Percentiles rank a stretch among this genome's conserved stretches.
These are phyloP conservation scores for Saccharomycopsis babjevae DNA, from an alignment of 805 yeast species.

Conservation along the genomic window DNA sequence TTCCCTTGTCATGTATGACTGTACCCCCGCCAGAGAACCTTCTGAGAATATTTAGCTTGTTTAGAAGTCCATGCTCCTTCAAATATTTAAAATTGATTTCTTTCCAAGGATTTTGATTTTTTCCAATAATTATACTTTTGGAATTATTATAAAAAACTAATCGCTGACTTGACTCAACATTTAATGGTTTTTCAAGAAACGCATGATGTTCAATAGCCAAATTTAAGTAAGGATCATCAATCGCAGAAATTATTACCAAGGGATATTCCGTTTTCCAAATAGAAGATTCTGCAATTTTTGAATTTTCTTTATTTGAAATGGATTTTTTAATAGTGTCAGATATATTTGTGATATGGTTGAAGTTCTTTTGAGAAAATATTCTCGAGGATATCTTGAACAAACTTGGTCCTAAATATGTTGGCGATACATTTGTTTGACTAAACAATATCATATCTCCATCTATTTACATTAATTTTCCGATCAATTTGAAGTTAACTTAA, in stretches of 20 bases:
- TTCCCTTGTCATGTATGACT: conserved; percentile 89
- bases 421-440: neutral
- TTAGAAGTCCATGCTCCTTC: neutral
- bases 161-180: conserved; percentile 26
- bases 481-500: no score
- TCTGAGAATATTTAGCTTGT: conserved; percentile 56
- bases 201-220: conserved; percentile 70
- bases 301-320: neutral
- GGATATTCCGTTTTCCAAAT: neutral
- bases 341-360: neutral
- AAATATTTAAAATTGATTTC: conserved; percentile 54
- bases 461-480: no score
- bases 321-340: neutral
- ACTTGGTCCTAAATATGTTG: neutral
- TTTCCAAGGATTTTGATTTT: conserved; percentile 91
- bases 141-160: conserved; percentile 65
- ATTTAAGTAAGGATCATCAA: conserved; percentile 61
- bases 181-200: conserved; percentile 24
- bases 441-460: neutral
- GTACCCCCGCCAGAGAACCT: conserved; percentile 93
- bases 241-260: conserved; percentile 32
- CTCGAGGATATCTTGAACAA: neutral
- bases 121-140: conserved; percentile 89
- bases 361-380: neutral
- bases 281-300: neutral